Conservation (phyloP, 2,329 filamentous ascomycete genomes). For the Plectosphaerella cucumerina region DNA sequence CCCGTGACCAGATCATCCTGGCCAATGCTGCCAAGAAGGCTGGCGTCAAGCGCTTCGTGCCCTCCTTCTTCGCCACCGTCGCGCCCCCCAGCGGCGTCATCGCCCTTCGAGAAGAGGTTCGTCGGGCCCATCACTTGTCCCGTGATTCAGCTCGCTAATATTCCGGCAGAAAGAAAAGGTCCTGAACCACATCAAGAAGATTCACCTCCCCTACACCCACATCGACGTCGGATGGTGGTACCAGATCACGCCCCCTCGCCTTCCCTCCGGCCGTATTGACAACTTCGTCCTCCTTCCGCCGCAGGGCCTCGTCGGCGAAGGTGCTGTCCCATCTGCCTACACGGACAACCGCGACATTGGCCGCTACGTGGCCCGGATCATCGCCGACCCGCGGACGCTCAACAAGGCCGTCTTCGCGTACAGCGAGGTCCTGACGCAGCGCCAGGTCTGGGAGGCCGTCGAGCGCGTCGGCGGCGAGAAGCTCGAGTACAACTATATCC, state of each 20-base stretch:
- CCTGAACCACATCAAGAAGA: constrained; percentile 41
- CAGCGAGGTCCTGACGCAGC: constrained; percentile 38
- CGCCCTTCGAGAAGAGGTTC: constrained; percentile 14
- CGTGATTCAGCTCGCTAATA: no score
- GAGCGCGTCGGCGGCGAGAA: constrained; percentile 46
- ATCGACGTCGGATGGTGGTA: constrained; percentile 59
- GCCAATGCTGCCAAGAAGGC: constrained; percentile 42
- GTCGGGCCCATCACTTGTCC: not conserved
- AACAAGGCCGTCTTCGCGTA: constrained; percentile 48
- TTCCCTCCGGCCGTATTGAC: constrained; percentile 31
- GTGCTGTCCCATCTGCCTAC: constrained; percentile 35
- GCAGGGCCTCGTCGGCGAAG: constrained; percentile 37
- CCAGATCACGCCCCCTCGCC: constrained; percentile 30
- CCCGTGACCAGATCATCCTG: constrained; percentile 38
- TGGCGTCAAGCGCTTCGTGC: constrained; percentile 47
- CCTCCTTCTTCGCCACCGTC: constrained; percentile 43
- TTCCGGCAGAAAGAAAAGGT: constrained; percentile 39
- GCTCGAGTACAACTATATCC: constrained; percentile 26
- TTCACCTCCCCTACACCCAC: constrained; percentile 48
- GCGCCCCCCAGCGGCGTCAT: constrained; percentile 30
- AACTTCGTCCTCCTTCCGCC: constrained; percentile 30
- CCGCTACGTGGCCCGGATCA: constrained; percentile 43
- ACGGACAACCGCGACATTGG: constrained; percentile 51
- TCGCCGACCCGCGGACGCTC: constrained; percentile 46
- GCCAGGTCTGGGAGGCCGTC: constrained; percentile 38